Conservation (phyloP, 306 rosid genomes). For the Carpinus viminea region DNA sequence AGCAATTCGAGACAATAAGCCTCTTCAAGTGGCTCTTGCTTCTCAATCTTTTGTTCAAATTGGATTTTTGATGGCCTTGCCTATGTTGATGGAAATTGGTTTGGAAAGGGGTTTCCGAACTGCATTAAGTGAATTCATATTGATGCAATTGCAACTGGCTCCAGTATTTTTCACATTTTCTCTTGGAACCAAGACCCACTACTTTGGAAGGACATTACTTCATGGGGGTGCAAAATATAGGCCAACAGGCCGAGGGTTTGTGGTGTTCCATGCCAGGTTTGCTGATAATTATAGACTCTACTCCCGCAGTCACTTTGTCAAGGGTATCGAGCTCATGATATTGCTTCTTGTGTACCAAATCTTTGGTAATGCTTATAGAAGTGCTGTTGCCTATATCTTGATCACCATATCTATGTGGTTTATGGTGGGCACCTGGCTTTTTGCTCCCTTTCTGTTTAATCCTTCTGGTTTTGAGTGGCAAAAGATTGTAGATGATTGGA, state of each 20-base stretch:
- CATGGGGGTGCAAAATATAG: constrained; percentile 98
- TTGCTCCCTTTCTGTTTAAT: constrained; percentile 95
- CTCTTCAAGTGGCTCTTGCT: constrained; percentile 98
- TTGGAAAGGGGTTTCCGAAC: constrained; percentile 96
- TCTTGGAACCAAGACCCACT: constrained; percentile 95
- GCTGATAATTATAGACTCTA: constrained; percentile 96
- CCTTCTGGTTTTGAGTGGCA: constrained; percentile 99
- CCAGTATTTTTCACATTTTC: constrained; percentile 98
- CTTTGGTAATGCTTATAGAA: constrained; percentile 72
- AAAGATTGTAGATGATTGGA: constrained; percentile 98
- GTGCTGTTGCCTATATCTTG: constrained; percentile 80
- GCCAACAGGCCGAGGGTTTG: constrained; percentile 95
- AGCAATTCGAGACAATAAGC: constrained; percentile 87
- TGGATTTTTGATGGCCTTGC: constrained; percentile 94
- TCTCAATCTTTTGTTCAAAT: constrained; percentile 97
- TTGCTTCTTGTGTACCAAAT: constrained; percentile 88
- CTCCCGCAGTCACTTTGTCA: constrained; percentile 97
- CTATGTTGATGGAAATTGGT: constrained; percentile 98
- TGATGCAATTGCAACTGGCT: constrained; percentile 95
- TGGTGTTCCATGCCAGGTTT: constrained; percentile 97
- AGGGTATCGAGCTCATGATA: constrained; percentile 93
- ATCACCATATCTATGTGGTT: constrained; percentile 94
- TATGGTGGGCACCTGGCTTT: constrained; percentile 98
- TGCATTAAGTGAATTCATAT: constrained; percentile 88
- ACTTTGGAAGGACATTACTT: constrained; percentile 94